Percentiles rank a stretch among this genome's conserved stretches.
Evolutionary conservation across 176 grass and related monocot genomes (phyloP).

Genomic region (Lolium perenne): DNA sequence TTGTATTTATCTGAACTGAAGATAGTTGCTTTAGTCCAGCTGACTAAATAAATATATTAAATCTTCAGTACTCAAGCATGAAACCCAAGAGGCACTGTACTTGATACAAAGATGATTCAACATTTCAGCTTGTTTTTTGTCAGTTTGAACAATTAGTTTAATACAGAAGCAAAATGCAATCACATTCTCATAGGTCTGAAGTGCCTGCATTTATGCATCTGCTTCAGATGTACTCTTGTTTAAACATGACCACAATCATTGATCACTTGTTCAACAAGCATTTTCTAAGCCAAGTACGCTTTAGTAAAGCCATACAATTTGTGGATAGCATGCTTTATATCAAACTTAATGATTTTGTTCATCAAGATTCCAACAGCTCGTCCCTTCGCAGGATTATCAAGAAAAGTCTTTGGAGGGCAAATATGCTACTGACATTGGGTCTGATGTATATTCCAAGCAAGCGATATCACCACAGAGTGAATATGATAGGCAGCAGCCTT

Average conservation of each 20-base stretch:
- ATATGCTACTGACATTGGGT: too few species aligned
- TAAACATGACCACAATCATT: not conserved
- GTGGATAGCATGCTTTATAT: slow-evolving; percentile 11
- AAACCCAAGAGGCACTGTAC: not conserved
- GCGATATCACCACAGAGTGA: too few species aligned
- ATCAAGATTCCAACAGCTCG: slow-evolving; percentile 17
- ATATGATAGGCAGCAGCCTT: too few species aligned
- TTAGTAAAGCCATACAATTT: slow-evolving; percentile 10
- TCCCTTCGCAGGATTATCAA: slow-evolving; percentile 48
- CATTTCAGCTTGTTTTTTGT: not conserved
- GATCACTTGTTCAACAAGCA: slow-evolving; percentile 23
- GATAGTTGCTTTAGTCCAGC: not conserved
- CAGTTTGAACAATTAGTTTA: not conserved
- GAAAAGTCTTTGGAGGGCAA: too few species aligned
- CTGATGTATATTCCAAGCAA: too few species aligned
- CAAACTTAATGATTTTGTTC: not conserved
- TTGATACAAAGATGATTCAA: not conserved
- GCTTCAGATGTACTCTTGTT: slow-evolving; percentile 1
- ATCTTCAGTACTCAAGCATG: not conserved
- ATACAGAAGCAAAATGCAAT: not conserved
- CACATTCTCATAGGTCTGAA: not conserved
- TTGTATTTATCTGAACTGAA: not conserved
- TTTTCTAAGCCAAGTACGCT: not conserved
- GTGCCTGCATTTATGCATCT: slow-evolving; percentile 13
- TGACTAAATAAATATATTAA: not conserved